A percentile compares a stretch with the other conserved stretches of the same genome.
Conservation (phyloP, 1,284 basidiomycete species). For the Ustilago vetiveriae region DNA sequence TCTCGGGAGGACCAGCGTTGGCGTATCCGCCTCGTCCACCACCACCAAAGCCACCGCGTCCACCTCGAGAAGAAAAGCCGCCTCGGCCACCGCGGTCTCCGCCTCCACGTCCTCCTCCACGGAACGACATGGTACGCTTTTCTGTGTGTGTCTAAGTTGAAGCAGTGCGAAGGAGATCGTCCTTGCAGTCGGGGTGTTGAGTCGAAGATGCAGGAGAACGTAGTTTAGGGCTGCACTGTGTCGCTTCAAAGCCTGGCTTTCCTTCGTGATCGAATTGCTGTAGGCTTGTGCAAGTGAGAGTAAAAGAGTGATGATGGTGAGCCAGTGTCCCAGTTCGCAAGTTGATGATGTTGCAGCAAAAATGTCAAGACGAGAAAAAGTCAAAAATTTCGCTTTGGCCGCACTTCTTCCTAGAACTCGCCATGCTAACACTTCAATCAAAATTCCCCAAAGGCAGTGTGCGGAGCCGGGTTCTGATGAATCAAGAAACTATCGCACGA, state of each 20-base stretch:
- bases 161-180: background rate
- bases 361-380: constrained; percentile 27
- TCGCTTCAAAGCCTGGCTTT: background rate
- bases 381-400: constrained; percentile 34
- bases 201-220: no score
- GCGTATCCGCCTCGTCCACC: constrained; percentile 56
- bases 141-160: constrained; percentile 1
- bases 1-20: constrained; percentile 62
- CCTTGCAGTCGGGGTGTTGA: background rate
- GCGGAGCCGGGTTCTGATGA: constrained; percentile 17
- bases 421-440: background rate
- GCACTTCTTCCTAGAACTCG: constrained; percentile 9
- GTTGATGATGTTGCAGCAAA: constrained; percentile 1
- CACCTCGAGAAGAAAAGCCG: constrained; percentile 55
- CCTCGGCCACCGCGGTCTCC: constrained; percentile 54
- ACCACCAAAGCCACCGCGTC: constrained; percentile 56
- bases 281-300: background rate
- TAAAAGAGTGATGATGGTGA: constrained; percentile 15
- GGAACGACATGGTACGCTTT: constrained; percentile 58
- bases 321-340: no score
- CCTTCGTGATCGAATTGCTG: background rate
- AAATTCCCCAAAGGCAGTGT: background rate
- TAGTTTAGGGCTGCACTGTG: no score
- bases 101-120: constrained; percentile 55
- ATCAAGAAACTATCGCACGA: constrained; percentile 18